Percentiles rank a stretch among this genome's conserved stretches.
These are phyloP conservation scores for Hypoxylon subgilvum DNA, from an alignment of 495 filamentous ascomycete genomes.

Conservation along the genomic window DNA sequence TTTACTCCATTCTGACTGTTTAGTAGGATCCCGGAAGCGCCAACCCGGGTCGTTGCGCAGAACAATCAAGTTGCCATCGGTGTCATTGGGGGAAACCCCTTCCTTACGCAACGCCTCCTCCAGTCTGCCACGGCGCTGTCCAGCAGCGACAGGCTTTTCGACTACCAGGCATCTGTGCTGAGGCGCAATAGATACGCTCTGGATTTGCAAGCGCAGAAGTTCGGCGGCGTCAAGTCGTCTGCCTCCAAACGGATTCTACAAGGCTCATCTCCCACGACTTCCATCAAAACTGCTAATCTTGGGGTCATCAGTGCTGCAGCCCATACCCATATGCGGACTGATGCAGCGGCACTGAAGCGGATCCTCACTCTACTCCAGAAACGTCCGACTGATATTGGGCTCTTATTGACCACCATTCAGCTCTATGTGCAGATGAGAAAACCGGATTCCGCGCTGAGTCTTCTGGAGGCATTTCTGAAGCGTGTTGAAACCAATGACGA, in stretches of 20 bases:
- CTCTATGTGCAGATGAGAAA: constrained; percentile 80
- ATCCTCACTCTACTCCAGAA: constrained; percentile 77
- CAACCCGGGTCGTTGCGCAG: constrained; percentile 76
- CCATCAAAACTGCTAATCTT: constrained; percentile 64
- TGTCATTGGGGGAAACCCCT: constrained; percentile 71
- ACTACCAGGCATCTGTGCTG: constrained; percentile 73
- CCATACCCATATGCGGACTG: constrained; percentile 65
- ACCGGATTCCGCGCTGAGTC: constrained; percentile 72
- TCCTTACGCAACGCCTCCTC: constrained; percentile 71
- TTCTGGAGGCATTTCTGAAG: constrained; percentile 76
- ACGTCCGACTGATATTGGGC: constrained; percentile 80
- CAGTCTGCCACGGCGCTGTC: constrained; percentile 62
- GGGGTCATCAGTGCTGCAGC: constrained; percentile 85
- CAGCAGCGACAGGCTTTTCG: constrained; percentile 75
- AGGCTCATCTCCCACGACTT: constrained; percentile 58
- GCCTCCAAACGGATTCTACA: constrained; percentile 63
- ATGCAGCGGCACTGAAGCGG: constrained; percentile 71
- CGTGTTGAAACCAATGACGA: constrained; percentile 71
- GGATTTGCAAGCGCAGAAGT: constrained; percentile 81
- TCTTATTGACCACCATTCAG: constrained; percentile 82
- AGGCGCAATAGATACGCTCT: constrained; percentile 71
- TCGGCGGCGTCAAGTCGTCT: constrained; percentile 69
- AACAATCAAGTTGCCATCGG: constrained; percentile 74
- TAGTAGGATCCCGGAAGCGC: constrained; percentile 74
- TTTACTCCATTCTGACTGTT: too few relatives aligned